A percentile compares a stretch with the other conserved stretches of the same genome.
Conservation (phyloP, 2,329 filamentous ascomycete species). For the Fusarium oxysporum region DNA sequence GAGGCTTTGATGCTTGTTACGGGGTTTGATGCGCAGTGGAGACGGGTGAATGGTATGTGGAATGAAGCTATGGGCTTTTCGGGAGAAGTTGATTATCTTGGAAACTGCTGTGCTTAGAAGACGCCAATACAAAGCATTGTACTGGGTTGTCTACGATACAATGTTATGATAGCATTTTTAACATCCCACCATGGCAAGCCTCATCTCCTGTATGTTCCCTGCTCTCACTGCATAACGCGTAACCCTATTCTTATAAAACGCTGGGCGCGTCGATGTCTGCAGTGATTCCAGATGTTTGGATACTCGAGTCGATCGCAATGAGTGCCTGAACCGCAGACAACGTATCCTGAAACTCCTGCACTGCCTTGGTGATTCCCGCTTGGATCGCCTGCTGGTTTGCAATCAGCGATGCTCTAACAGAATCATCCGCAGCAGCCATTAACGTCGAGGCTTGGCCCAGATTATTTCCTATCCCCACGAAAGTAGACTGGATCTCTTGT, state of each 20-base stretch:
- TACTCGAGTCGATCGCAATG: accelerated
- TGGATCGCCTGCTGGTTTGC: background rate
- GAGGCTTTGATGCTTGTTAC: background rate
- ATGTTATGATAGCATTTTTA: accelerated
- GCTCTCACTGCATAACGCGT: accelerated
- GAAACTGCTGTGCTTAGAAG: background rate
- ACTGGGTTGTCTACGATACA: too few relatives aligned
- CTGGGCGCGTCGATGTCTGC: accelerated
- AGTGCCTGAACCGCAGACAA: background rate
- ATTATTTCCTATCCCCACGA: accelerated
- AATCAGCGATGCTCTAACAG: accelerated
- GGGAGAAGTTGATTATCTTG: background rate
- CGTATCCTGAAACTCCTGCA: background rate
- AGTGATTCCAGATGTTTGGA: background rate
- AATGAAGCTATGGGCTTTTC: background rate
- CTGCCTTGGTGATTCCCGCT: accelerated
- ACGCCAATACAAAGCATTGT: too few relatives aligned
- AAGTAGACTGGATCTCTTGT: accelerated
- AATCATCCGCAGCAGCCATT: background rate
- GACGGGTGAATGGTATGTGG: background rate
- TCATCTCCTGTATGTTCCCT: accelerated
- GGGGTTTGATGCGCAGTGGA: background rate
- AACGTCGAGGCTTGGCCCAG: accelerated
- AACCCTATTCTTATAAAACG: accelerated
- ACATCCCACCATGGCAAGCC: accelerated